Conservation (phyloP, 1,284 basidiomycete genomes). For the Neolentinus lepideus region DNA sequence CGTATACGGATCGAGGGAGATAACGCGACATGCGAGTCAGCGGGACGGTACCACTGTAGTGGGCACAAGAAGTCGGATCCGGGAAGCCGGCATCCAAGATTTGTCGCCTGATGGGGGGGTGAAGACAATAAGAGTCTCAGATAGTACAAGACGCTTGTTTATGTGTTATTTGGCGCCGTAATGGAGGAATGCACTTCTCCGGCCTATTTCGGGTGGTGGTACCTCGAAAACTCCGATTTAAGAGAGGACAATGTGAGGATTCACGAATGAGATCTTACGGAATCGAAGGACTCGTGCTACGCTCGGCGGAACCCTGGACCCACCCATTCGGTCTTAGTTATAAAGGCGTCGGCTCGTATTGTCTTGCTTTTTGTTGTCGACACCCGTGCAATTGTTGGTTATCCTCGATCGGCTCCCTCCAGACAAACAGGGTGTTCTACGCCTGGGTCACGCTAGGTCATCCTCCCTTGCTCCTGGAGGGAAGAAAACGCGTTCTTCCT, state of each 20-base stretch:
- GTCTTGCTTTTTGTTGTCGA: constrained; percentile 51
- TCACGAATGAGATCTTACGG: constrained; percentile 30
- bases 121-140: constrained; percentile 36
- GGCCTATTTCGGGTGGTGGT: constrained; percentile 29
- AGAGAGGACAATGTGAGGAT: constrained; percentile 32
- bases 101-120: constrained; percentile 9
- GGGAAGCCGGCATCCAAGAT: constrained; percentile 12
- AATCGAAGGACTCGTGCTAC: constrained; percentile 29
- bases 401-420: constrained; percentile 14
- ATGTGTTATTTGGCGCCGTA: constrained; percentile 29
- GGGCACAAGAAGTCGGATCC: constrained; percentile 16
- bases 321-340: constrained; percentile 31
- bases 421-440: constrained; percentile 6
- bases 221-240: constrained; percentile 27
- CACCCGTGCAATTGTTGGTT: constrained; percentile 54
- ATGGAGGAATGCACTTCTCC: constrained; percentile 25
- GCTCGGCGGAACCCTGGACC: constrained; percentile 30
- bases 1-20: constrained; percentile 11
- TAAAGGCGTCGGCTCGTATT: constrained; percentile 55
- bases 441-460: constrained; percentile 26
- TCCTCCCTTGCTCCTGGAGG: constrained; percentile 26
- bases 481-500: constrained; percentile 18
- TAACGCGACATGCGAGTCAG: constrained; percentile 23
- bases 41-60: constrained; percentile 26
- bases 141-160: constrained; percentile 24